Evolutionary conservation across 768 basidiomycete genomes (phyloP).

Genomic region (Tulasnella sp.): DNA sequence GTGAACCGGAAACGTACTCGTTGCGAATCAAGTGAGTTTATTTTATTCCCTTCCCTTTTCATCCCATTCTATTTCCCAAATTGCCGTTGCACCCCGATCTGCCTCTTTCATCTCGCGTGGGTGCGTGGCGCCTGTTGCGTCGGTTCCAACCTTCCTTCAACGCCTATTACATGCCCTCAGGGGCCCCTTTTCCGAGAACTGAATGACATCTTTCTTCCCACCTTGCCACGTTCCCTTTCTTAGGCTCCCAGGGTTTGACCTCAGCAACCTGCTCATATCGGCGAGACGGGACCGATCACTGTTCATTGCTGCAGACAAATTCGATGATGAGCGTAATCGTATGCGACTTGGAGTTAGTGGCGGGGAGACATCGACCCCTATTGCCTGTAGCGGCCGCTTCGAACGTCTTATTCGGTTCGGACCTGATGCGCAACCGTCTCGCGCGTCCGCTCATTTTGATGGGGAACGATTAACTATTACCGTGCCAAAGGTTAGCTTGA

Average conservation of each 20-base stretch:
- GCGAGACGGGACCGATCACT: conserved; percentile 5
- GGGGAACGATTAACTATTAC: neutral
- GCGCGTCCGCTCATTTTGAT: conserved; percentile 4
- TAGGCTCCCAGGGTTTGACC: conserved; percentile 12
- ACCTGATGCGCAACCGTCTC: conserved; percentile 6
- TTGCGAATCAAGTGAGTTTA: conserved; percentile 12
- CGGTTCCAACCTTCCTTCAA: neutral
- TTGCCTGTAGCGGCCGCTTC: neutral
- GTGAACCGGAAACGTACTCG: conserved; percentile 4
- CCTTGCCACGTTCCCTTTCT: neutral
- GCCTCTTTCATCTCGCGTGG: neutral
- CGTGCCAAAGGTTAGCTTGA: conserved; percentile 1
- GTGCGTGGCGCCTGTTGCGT: no score
- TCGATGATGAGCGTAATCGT: conserved; percentile 2
- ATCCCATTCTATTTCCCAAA: neutral
- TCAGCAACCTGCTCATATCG: conserved; percentile 7
- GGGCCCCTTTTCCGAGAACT: neutral
- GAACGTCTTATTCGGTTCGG: conserved; percentile 12
- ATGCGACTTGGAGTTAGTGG: neutral
- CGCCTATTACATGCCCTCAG: neutral
- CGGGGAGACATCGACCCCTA: neutral
- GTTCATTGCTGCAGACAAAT: conserved; percentile 8
- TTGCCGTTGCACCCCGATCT: neutral
- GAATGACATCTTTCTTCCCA: conserved; percentile 10
- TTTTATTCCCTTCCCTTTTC: neutral